Evolutionary conservation across 257 asterid species (phyloP).

Genomic region (Leptodermis oblonga): DNA sequence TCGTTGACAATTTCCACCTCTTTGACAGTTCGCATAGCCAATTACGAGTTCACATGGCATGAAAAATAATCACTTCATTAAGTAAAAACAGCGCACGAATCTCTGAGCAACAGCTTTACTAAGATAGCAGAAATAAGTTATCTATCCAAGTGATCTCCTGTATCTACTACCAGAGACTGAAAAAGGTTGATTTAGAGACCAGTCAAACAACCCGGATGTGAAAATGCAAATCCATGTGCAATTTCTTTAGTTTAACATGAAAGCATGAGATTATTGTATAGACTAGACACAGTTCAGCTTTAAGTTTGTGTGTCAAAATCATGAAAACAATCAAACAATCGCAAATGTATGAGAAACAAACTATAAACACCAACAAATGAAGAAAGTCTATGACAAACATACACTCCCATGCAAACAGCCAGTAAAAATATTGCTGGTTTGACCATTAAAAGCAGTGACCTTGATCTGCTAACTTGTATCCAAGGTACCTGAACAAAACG

Average conservation of each 20-base stretch:
- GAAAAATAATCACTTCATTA: background rate
- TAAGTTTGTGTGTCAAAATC: background rate
- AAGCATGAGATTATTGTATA: background rate
- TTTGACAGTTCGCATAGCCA: background rate
- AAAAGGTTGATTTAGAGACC: background rate
- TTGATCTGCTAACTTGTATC: constrained; percentile 95
- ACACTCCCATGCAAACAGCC: constrained; percentile 83
- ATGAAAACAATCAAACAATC: background rate
- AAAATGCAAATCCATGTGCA: background rate
- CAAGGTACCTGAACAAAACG: constrained; percentile 69
- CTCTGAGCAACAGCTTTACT: background rate
- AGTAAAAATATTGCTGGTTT: constrained; percentile 70
- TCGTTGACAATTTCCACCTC: background rate
- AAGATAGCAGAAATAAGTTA: background rate
- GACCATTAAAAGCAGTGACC: constrained; percentile 81
- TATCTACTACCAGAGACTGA: background rate
- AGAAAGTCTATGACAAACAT: constrained; percentile 26
- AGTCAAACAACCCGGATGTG: background rate
- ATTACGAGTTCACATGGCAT: background rate
- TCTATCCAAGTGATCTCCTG: background rate
- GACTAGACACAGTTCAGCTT: background rate
- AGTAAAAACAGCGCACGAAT: background rate
- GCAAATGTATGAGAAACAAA: constrained; percentile 1
- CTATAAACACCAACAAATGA: background rate
- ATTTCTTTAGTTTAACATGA: background rate